phyloP scores from a whole-genome alignment of 371 early-diverging fungal genomes.

The Mucor ambiguus region DNA sequence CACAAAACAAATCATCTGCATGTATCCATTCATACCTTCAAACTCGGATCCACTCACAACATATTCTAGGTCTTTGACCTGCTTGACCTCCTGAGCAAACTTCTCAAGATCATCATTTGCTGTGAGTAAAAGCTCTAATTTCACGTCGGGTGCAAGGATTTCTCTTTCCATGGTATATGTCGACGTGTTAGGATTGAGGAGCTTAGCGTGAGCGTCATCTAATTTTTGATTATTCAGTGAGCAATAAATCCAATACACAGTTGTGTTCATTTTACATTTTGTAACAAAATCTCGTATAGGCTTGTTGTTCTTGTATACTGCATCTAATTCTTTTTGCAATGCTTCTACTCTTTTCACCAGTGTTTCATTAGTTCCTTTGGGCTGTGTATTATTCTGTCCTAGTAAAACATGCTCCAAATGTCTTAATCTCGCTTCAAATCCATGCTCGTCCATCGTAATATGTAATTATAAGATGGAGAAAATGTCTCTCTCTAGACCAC shows the following conservation, averaged over 20 bases:
- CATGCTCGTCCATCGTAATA: conserved; percentile 42
- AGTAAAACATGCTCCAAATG: conserved; percentile 45
- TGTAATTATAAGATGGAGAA: background rate
- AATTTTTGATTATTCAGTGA: background rate
- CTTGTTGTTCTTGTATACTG: conserved; percentile 43
- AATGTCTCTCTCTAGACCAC: background rate
- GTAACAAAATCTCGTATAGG: conserved; percentile 54
- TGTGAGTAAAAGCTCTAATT: conserved; percentile 56
- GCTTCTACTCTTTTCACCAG: conserved; percentile 29
- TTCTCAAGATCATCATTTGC: conserved; percentile 57
- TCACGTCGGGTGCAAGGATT: conserved; percentile 54
- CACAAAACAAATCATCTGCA: background rate
- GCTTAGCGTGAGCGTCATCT: conserved; percentile 51
- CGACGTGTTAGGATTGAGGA: conserved; percentile 46
- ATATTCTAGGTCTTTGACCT: conserved; percentile 56
- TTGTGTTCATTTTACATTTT: conserved; percentile 46
- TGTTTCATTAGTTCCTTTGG: conserved; percentile 7
- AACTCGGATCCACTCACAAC: conserved; percentile 44
- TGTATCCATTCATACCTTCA: conserved; percentile 3
- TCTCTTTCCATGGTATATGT: conserved; percentile 55
- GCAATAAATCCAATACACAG: background rate
- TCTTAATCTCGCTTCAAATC: conserved; percentile 49
- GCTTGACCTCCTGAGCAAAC: conserved; percentile 57
- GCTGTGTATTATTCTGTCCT: conserved; percentile 25
- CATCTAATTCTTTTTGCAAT: conserved; percentile 35